These are phyloP conservation scores for Candida ovalis DNA, from an alignment of 805 yeast species.

Conservation along the genomic window DNA sequence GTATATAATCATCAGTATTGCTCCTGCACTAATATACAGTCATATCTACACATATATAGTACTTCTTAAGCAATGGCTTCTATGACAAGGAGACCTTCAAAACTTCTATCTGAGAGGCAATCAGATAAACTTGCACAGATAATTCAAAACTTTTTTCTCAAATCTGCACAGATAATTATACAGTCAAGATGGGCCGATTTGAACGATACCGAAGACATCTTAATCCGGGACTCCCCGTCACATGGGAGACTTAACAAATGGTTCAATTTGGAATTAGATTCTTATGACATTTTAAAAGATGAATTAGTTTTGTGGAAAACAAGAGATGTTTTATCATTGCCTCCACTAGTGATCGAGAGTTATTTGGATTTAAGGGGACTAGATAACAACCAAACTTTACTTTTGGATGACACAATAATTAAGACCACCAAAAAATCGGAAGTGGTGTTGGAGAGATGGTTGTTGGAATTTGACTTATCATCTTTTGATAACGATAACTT, in stretches of 20 bases:
- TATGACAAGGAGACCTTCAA: slow-evolving; percentile 13
- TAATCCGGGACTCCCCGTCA: not conserved
- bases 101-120: slow-evolving; percentile 27
- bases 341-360: slow-evolving; percentile 86
- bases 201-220: slow-evolving; percentile 5
- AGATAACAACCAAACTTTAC: slow-evolving; percentile 20
- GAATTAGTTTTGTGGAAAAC: slow-evolving; percentile 61
- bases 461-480: slow-evolving; percentile 68
- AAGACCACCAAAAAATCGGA: slow-evolving; percentile 67
- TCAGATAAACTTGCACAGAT: slow-evolving; percentile 32
- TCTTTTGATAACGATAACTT: slow-evolving; percentile 34
- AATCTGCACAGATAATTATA: slow-evolving; percentile 52
- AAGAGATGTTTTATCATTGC: slow-evolving; percentile 42
- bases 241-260: slow-evolving; percentile 46
- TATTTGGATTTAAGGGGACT: slow-evolving; percentile 35
- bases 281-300: slow-evolving; percentile 39
- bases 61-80: slow-evolving; percentile 3
- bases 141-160: slow-evolving; percentile 57
- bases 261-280: slow-evolving; percentile 53
- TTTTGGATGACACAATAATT: slow-evolving; percentile 40
- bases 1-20: too few species aligned
- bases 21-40: too few species aligned
- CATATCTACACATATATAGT: not conserved
- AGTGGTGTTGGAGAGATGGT: slow-evolving; percentile 93
- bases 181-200: slow-evolving; percentile 18